Percentiles rank a stretch among this genome's conserved stretches.
Evolutionary conservation across 2,329 filamentous ascomycete species (phyloP).

Genomic region (Monosporascus sp.): DNA sequence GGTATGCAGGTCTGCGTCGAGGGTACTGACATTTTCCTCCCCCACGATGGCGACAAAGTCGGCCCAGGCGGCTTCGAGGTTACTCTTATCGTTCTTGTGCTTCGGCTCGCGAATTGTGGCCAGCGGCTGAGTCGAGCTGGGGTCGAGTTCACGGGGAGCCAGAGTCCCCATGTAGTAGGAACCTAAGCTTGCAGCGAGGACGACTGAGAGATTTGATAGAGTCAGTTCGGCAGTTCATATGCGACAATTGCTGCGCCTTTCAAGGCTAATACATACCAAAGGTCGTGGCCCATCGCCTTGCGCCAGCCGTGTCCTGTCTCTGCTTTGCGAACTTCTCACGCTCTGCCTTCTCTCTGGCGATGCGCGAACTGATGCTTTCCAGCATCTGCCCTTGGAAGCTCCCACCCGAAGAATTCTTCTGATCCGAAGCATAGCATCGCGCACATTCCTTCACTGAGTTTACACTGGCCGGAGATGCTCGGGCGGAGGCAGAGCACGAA

Average conservation of each 20-base stretch:
- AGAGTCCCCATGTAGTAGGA: slow-evolving; percentile 57
- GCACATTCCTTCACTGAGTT: slow-evolving; percentile 5
- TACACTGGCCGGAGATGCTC: slow-evolving; percentile 7
- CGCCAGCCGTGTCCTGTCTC: slow-evolving; percentile 30
- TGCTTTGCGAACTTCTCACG: slow-evolving; percentile 42
- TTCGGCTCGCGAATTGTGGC: slow-evolving; percentile 41
- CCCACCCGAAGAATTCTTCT: slow-evolving; percentile 27
- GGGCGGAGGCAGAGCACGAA: slow-evolving; percentile 3
- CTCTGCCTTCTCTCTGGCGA: slow-evolving; percentile 50
- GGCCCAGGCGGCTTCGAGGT: slow-evolving; percentile 65
- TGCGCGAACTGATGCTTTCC: slow-evolving; percentile 49
- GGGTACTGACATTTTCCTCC: slow-evolving; percentile 58
- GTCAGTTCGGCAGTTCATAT: neutral
- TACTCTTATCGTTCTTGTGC: slow-evolving; percentile 55
- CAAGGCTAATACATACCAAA: slow-evolving; percentile 39
- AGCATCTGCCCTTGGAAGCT: slow-evolving; percentile 56
- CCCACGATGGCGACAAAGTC: slow-evolving; percentile 62
- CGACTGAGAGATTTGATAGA: slow-evolving; percentile 31
- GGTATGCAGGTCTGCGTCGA: slow-evolving; percentile 45
- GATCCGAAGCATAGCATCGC: slow-evolving; percentile 23
- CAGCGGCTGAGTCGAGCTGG: slow-evolving; percentile 56
- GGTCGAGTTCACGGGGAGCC: slow-evolving; percentile 43
- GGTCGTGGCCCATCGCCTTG: slow-evolving; percentile 46
- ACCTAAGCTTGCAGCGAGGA: slow-evolving; percentile 44
- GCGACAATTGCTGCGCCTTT: neutral